Conservation (phyloP, 1,139 yeast genomes). For the Kazachstania sp. region DNA sequence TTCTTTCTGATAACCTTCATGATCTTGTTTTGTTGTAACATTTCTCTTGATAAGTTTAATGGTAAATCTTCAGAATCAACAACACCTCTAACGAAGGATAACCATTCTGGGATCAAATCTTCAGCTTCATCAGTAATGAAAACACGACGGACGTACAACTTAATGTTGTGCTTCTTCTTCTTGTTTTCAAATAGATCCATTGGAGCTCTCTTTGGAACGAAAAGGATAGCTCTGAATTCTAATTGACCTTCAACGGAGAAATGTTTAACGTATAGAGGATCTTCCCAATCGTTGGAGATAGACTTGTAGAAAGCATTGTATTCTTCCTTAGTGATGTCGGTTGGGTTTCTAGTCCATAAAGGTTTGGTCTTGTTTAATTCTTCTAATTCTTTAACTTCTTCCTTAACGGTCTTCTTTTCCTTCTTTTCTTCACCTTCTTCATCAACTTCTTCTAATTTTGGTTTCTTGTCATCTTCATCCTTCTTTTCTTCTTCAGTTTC, state of each 20-base stretch:
- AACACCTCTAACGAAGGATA: conserved; percentile 95
- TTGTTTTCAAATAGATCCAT: conserved; percentile 93
- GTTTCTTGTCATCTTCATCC: conserved; percentile 50
- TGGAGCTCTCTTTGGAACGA: conserved; percentile 99
- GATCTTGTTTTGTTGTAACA: conserved; percentile 99
- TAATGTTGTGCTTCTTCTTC: conserved; percentile 99
- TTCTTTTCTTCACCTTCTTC: conserved; percentile 45
- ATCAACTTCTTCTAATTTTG: conserved; percentile 63
- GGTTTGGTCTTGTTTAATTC: conserved; percentile 99
- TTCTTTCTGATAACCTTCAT: conserved; percentile 99
- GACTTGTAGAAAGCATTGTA: conserved; percentile 99
- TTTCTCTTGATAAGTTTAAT: conserved; percentile 99
- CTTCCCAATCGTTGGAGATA: conserved; percentile 99
- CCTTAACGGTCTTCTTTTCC: conserved; percentile 73
- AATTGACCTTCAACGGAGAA: conserved; percentile 99
- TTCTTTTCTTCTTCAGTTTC: conserved; percentile 53
- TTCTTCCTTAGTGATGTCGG: conserved; percentile 96
- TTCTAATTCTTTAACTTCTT: conserved; percentile 81
- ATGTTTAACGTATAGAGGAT: conserved; percentile 98
- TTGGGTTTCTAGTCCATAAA: conserved; percentile 98
- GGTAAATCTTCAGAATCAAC: conserved; percentile 99
- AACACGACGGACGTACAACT: conserved; percentile 98
- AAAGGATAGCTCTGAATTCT: conserved; percentile 96
- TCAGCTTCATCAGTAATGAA: conserved; percentile 99
- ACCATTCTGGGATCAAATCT: conserved; percentile 99